Conservation (phyloP, 139 green algal genomes). For the Pseudopediastrum boryanum region DNA sequence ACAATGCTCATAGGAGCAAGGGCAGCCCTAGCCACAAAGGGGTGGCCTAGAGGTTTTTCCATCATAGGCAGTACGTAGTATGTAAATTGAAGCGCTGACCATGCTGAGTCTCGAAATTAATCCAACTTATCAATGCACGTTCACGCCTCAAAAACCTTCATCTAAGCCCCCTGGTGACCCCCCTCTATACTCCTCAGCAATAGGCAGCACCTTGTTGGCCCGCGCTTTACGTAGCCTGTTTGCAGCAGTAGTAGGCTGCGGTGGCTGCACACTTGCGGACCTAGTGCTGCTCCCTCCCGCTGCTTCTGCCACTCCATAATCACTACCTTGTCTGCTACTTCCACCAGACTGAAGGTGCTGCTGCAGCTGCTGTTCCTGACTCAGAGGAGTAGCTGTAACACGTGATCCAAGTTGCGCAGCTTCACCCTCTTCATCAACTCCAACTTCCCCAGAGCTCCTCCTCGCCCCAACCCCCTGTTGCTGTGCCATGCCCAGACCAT, state of each 20-base stretch:
- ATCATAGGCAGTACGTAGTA: too few species aligned
- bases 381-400: background rate
- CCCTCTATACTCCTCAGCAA: conserved; percentile 25
- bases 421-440: background rate
- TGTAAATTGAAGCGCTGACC: too few species aligned
- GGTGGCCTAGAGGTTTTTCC: too few species aligned
- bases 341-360: background rate
- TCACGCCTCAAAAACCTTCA: too few species aligned
- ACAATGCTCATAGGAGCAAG: too few species aligned
- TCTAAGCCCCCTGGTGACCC: too few species aligned
- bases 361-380: background rate
- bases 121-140: too few species aligned
- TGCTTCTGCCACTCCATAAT: background rate
- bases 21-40: too few species aligned
- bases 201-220: conserved; percentile 12
- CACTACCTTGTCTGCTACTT: background rate
- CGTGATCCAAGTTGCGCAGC: background rate
- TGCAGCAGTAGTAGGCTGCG: too few species aligned
- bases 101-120: too few species aligned
- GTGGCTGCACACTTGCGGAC: background rate
- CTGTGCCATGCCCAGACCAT: background rate
- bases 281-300: background rate
- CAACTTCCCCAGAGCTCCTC: background rate
- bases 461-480: background rate
- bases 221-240: conserved; percentile 21